Conservation (phyloP, 78 protist species). For the Diacronema lutheri region DNA sequence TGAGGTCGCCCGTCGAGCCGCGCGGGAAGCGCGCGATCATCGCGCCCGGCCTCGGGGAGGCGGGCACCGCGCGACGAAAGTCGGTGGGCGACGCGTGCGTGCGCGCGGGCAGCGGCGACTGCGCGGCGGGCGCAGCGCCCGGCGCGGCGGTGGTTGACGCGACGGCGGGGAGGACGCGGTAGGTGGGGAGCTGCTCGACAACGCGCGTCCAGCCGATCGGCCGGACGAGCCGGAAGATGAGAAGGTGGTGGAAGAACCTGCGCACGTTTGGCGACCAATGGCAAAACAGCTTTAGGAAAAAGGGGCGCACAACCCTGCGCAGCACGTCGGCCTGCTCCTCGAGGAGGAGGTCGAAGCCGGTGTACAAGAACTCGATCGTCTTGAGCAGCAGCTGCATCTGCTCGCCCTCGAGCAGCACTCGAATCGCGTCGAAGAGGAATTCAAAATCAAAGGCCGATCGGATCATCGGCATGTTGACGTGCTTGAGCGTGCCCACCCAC, state of each 20-base stretch:
- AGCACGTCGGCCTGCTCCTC: conserved; percentile 1
- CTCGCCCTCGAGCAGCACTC: not conserved
- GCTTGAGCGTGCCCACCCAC: not conserved
- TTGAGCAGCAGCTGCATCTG: conserved; percentile 16
- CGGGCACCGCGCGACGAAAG: no score
- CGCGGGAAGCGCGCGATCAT: no score
- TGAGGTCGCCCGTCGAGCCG: no score
- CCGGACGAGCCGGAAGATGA: not conserved
- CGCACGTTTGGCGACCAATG: conserved; percentile 9
- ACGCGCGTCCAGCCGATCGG: not conserved
- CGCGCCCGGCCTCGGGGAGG: no score
- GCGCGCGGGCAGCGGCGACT: not conserved
- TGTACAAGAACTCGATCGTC: conserved; percentile 2
- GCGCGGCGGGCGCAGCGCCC: not conserved
- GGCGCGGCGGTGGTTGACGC: no score
- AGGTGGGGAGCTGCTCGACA: no score
- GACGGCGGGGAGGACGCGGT: no score
- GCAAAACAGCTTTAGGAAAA: not conserved
- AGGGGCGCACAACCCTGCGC: not conserved
- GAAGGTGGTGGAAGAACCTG: not conserved
- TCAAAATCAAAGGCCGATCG: conserved; percentile 10
- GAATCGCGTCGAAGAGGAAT: not conserved
- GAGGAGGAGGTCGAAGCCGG: not conserved
- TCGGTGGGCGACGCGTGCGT: no score
- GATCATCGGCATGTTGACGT: not conserved